These are phyloP conservation scores for Raddia distichophylla DNA, from an alignment of 176 grass and related monocot species.

Conservation along the genomic window DNA sequence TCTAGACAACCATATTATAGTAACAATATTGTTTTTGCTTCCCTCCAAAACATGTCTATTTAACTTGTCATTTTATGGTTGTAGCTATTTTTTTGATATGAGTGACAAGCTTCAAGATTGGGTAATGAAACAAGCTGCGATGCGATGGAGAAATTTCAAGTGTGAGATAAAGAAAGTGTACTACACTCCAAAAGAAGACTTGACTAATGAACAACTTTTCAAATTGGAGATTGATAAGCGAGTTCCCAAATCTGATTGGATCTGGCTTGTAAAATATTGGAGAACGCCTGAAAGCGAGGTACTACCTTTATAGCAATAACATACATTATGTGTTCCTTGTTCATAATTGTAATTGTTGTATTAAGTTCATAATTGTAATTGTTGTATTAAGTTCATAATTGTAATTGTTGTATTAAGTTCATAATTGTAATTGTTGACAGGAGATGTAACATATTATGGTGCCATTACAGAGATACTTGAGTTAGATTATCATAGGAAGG, in stretches of 20 bases:
- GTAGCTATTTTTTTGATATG: background rate
- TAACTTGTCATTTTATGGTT: background rate
- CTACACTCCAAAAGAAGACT: background rate
- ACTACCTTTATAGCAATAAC: background rate
- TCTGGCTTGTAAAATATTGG: background rate
- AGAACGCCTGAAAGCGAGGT: background rate
- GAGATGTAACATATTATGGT: too few relatives aligned
- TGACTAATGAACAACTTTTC: background rate
- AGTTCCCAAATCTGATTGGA: background rate
- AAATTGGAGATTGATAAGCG: background rate
- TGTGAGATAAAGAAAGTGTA: background rate
- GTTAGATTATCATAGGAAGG: too few relatives aligned
- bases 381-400: too few relatives aligned
- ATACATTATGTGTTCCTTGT: background rate
- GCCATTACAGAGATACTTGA: too few relatives aligned
- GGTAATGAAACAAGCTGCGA: background rate
- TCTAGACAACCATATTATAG: too few relatives aligned
- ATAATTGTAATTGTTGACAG: too few relatives aligned
- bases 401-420: too few relatives aligned
- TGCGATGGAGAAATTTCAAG: background rate
- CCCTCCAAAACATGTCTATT: too few relatives aligned
- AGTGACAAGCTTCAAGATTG: background rate
- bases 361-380: too few relatives aligned
- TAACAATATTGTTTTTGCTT: too few relatives aligned
- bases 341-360: background rate